These are phyloP conservation scores for Fragaria ananassa DNA, from an alignment of 306 rosid species.

Conservation along the genomic window DNA sequence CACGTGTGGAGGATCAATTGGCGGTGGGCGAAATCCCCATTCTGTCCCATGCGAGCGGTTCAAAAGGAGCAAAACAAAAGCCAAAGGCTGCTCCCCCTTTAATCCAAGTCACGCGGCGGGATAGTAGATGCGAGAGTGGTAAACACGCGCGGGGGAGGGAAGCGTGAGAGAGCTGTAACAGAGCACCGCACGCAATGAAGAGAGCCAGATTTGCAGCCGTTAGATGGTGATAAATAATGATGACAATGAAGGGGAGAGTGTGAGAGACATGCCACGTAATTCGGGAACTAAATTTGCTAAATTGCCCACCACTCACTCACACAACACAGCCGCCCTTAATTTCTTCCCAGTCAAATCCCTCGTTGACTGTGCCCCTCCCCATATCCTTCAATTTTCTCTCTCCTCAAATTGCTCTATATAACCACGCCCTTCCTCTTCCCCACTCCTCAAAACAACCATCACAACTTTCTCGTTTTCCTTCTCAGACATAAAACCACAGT, in stretches of 20 bases:
- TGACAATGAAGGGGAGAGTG: neutral
- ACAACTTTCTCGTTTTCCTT: neutral
- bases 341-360: conserved; percentile 53
- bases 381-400: conserved; percentile 5
- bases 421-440: neutral
- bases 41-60: conserved; percentile 27
- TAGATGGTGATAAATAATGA: conserved; percentile 26
- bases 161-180: neutral
- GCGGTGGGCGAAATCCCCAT: neutral
- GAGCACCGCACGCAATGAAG: conserved; percentile 25
- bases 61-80: conserved; percentile 12
- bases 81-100: neutral
- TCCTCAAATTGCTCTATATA: conserved; percentile 38
- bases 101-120: conserved; percentile 30
- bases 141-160: neutral
- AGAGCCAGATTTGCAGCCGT: conserved; percentile 33
- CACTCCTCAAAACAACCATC: neutral
- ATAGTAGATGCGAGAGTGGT: conserved; percentile 2
- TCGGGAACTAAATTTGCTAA: conserved; percentile 31
- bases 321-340: conserved; percentile 39
- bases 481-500: neutral
- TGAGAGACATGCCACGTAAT: conserved; percentile 61
- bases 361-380: conserved; percentile 42
- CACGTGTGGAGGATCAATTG: conserved; percentile 12
- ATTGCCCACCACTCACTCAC: conserved; percentile 24